These are phyloP conservation scores for Plasmodium coatneyi DNA, from an alignment of 169 alveolate genomes.

Conservation along the genomic window DNA sequence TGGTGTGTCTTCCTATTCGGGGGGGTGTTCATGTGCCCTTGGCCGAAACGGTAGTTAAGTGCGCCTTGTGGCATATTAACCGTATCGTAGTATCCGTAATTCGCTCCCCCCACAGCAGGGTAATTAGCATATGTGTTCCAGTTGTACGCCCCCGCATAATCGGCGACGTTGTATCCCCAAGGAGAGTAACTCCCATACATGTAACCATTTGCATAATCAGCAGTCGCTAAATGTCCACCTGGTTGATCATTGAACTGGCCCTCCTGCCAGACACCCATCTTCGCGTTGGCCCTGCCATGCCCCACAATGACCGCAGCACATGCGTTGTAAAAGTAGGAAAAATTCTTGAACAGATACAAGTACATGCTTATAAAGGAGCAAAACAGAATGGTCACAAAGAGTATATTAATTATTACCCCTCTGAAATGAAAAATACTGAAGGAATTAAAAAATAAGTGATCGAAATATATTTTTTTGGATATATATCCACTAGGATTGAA, in stretches of 20 bases:
- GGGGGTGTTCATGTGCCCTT: not conserved
- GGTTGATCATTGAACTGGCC: not conserved
- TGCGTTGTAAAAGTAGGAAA: constrained; percentile 21
- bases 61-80: not conserved
- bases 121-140: not conserved
- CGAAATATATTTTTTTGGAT: constrained; percentile 52
- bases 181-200: not conserved
- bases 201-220: not conserved
- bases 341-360: constrained; percentile 14
- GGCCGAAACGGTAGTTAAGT: not conserved
- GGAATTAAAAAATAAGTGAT: constrained; percentile 68
- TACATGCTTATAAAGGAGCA: constrained; percentile 21
- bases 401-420: constrained; percentile 40
- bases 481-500: constrained; percentile 53
- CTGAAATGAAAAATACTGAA: constrained; percentile 32
- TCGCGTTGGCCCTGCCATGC: not conserved
- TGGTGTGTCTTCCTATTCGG: not conserved
- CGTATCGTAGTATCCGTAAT: constrained; percentile 4
- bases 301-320: not conserved
- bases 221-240: not conserved
- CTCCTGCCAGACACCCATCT: not conserved
- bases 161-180: not conserved
- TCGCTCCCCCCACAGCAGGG: not conserved
- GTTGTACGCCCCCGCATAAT: not conserved
- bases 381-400: constrained; percentile 10